Percentiles rank a stretch among this genome's conserved stretches.
These are phyloP conservation scores for Primulina tabacum DNA, from an alignment of 257 asterid species.

Conservation along the genomic window DNA sequence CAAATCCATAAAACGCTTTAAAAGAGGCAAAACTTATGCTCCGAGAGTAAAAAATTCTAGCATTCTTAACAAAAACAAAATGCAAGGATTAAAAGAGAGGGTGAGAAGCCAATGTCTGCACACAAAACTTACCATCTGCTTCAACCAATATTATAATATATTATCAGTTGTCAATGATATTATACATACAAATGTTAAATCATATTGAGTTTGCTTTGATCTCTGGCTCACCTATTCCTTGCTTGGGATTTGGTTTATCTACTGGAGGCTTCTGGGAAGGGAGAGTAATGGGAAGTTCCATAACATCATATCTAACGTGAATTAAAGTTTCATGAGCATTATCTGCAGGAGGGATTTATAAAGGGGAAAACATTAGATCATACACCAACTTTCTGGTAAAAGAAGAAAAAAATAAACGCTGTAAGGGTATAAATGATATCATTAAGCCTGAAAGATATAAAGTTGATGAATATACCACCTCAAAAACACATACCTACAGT, in stretches of 20 bases:
- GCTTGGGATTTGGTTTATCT: slow-evolving; percentile 96
- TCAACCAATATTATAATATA: background rate
- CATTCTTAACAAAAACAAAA: background rate
- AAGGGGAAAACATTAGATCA: slow-evolving; percentile 13
- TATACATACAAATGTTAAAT: slow-evolving; percentile 8
- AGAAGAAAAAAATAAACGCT: background rate
- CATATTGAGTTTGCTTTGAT: slow-evolving; percentile 19
- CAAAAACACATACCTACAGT: background rate
- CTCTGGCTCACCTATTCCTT: slow-evolving; percentile 73
- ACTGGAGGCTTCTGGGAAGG: slow-evolving; percentile 88
- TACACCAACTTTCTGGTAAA: background rate
- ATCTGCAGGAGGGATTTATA: slow-evolving; percentile 40
- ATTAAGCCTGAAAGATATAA: background rate
- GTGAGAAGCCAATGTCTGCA: background rate
- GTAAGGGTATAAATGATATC: background rate
- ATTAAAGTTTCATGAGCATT: slow-evolving; percentile 54
- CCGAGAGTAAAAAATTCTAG: background rate
- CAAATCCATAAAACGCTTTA: background rate
- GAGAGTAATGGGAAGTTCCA: slow-evolving; percentile 81
- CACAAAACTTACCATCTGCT: background rate
- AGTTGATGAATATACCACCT: background rate
- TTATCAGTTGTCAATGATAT: background rate
- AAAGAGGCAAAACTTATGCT: background rate
- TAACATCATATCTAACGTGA: slow-evolving; percentile 75
- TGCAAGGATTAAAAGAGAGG: background rate